Conservation (phyloP, 2,329 filamentous ascomycete species). For the Claviceps sp. region DNA sequence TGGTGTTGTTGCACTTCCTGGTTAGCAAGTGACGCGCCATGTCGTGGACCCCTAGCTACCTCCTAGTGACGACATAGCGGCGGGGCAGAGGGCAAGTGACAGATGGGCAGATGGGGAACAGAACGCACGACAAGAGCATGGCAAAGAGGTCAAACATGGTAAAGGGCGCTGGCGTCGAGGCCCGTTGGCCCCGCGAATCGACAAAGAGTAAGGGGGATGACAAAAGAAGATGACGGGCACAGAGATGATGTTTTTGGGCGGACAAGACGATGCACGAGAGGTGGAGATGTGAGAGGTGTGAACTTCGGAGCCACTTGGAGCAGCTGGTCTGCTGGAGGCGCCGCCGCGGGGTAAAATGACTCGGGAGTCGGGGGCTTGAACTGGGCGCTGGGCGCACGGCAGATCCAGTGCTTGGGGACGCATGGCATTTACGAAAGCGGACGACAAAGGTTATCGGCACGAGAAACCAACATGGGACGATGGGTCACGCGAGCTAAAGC, state of each 20-base stretch:
- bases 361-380: too few relatives aligned
- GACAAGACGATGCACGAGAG: not conserved
- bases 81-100: constrained; percentile 3
- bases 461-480: too few relatives aligned
- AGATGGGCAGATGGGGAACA: not conserved
- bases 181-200: constrained; percentile 7
- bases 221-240: not conserved
- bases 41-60: not conserved
- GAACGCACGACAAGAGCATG: constrained; percentile 61
- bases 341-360: too few relatives aligned
- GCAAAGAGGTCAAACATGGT: constrained; percentile 67
- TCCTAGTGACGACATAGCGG: constrained; percentile 11
- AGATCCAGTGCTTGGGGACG: too few relatives aligned
- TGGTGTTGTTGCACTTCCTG: not conserved
- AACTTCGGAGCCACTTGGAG: too few relatives aligned
- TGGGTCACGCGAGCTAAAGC: too few relatives aligned
- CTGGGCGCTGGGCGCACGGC: too few relatives aligned
- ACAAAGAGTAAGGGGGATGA: not conserved
- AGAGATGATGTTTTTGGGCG: not conserved
- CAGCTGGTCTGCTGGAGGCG: too few relatives aligned
- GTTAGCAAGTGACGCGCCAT: constrained; percentile 2
- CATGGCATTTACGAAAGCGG: too few relatives aligned
- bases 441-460: too few relatives aligned
- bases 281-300: not conserved
- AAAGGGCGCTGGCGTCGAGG: constrained; percentile 10